phyloP scores from a whole-genome alignment of 2,329 filamentous ascomycete genomes.

The Phialophora chinensis region DNA sequence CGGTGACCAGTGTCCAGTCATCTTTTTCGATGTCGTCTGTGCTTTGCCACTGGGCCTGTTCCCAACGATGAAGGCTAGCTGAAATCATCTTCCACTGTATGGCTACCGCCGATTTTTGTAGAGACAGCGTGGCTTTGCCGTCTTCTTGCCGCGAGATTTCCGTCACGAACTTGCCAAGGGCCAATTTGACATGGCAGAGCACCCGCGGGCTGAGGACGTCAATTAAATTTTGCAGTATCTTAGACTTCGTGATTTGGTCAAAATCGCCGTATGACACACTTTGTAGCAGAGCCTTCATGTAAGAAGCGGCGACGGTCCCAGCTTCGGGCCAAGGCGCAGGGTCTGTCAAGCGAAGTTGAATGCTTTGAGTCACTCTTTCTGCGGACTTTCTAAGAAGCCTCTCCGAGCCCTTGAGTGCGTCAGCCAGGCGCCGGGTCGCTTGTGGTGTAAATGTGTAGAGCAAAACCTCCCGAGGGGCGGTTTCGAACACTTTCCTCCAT shows the following conservation, averaged over 20 bases:
- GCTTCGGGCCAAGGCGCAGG: conserved; percentile 62
- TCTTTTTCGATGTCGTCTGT: conserved; percentile 1
- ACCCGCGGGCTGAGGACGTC: conserved; percentile 15
- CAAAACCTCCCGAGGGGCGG: conserved; percentile 57
- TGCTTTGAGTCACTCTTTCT: conserved; percentile 72
- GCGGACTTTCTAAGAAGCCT: conserved; percentile 81
- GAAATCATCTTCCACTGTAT: conserved; percentile 28
- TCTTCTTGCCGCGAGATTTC: conserved; percentile 19
- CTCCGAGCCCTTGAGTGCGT: conserved; percentile 78
- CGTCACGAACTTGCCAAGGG: conserved; percentile 24
- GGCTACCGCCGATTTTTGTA: conserved; percentile 24
- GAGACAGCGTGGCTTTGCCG: conserved; percentile 15
- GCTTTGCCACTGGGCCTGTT: conserved; percentile 13
- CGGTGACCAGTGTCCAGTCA: conserved; percentile 9
- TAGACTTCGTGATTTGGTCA: conserved; percentile 83
- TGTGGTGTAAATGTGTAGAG: conserved; percentile 78
- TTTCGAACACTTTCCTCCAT: conserved; percentile 74
- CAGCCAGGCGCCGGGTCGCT: conserved; percentile 79
- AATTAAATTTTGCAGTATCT: conserved; percentile 47
- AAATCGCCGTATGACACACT: conserved; percentile 77
- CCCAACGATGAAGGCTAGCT: conserved; percentile 18
- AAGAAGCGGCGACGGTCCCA: conserved; percentile 49
- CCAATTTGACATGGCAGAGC: conserved; percentile 7
- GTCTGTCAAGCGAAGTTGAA: conserved; percentile 64
- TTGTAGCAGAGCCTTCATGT: conserved; percentile 61